These are phyloP conservation scores for Erysimum cheiri DNA, from an alignment of 441 rosid genomes.

Conservation along the genomic window DNA sequence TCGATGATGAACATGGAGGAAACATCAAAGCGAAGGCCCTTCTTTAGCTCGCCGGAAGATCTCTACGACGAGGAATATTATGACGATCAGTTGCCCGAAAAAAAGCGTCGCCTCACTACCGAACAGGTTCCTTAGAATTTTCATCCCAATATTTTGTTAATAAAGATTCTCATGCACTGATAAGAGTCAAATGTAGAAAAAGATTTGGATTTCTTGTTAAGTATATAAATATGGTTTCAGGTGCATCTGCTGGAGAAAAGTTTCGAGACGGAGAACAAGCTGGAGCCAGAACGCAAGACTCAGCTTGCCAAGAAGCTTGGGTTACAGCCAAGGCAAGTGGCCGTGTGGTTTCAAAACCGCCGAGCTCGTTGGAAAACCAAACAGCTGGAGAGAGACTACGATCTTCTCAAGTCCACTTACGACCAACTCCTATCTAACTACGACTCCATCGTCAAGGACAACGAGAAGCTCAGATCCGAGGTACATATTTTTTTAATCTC, in stretches of 20 bases:
- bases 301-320: slow-evolving; percentile 82
- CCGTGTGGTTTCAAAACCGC: slow-evolving; percentile 86
- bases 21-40: slow-evolving; percentile 68
- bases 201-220: too few relatives aligned
- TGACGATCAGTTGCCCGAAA: slow-evolving; percentile 82
- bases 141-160: too few relatives aligned
- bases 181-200: too few relatives aligned
- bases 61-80: slow-evolving; percentile 75
- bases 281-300: slow-evolving; percentile 77
- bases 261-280: slow-evolving; percentile 80
- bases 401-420: slow-evolving; percentile 65
- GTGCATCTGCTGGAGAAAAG: slow-evolving; percentile 80
- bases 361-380: slow-evolving; percentile 82
- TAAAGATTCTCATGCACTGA: too few relatives aligned
- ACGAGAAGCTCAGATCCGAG: slow-evolving; percentile 76
- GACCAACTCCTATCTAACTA: slow-evolving; percentile 71
- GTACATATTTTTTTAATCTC: slow-evolving; percentile 44
- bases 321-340: slow-evolving; percentile 78
- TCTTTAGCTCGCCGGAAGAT: slow-evolving; percentile 78
- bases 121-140: slow-evolving; percentile 59
- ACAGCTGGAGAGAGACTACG: slow-evolving; percentile 75
- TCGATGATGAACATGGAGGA: slow-evolving; percentile 69
- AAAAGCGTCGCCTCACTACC: slow-evolving; percentile 87
- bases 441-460: slow-evolving; percentile 64
- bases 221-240: slow-evolving; percentile 33